phyloP scores from a whole-genome alignment of 331 rosid genomes.

The Pyracantha coccinea region DNA sequence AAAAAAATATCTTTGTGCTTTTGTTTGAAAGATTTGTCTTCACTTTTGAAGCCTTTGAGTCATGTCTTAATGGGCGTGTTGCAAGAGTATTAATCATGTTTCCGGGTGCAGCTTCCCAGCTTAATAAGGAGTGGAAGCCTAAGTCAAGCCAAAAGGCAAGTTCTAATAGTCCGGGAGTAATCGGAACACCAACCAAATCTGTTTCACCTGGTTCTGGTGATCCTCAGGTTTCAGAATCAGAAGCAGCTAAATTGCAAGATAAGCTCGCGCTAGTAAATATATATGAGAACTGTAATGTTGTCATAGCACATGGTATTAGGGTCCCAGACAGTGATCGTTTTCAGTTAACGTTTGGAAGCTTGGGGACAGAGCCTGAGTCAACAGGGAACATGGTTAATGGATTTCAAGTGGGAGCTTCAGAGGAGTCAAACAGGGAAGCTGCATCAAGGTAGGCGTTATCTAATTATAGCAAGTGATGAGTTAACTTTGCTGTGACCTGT shows the following conservation, averaged over 20 bases:
- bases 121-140: slow-evolving; percentile 91
- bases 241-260: slow-evolving; percentile 48
- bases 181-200: slow-evolving; percentile 63
- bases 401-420: slow-evolving; percentile 42
- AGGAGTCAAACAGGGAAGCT: slow-evolving; percentile 42
- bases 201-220: slow-evolving; percentile 43
- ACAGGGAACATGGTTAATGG: slow-evolving; percentile 29
- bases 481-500: neutral
- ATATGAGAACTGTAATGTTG: slow-evolving; percentile 60
- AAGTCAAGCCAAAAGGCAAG: slow-evolving; percentile 73
- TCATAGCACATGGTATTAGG: slow-evolving; percentile 84
- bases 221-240: slow-evolving; percentile 39
- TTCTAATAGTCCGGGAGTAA: slow-evolving; percentile 57
- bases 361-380: slow-evolving; percentile 60
- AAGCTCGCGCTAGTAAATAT: slow-evolving; percentile 43
- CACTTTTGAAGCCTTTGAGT: neutral
- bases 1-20: neutral
- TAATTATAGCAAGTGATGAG: neutral
- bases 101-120: slow-evolving; percentile 68
- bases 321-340: slow-evolving; percentile 74
- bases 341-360: slow-evolving; percentile 80
- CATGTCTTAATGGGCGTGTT: neutral
- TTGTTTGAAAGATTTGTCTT: neutral
- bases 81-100: slow-evolving; percentile 17
- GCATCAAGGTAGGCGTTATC: slow-evolving; percentile 49